Percentiles rank a stretch among this genome's conserved stretches.
Evolutionary conservation across 805 yeast species (phyloP).

Genomic region (Schwanniomyces yamadae): DNA sequence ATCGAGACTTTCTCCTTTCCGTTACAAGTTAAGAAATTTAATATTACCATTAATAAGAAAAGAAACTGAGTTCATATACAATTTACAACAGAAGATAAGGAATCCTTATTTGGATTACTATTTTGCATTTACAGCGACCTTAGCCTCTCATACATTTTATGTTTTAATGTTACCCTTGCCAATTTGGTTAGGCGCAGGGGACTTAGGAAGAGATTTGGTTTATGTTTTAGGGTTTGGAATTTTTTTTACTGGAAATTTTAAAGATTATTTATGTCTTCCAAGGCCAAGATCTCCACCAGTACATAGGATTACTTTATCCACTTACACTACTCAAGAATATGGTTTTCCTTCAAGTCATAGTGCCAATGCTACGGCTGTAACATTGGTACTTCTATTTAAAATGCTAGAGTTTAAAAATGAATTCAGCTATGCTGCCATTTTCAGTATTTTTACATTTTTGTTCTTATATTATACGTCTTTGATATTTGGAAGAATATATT

Average conservation of each 20-base stretch:
- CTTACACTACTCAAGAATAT: slow-evolving; percentile 89
- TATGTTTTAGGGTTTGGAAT: slow-evolving; percentile 68
- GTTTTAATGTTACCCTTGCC: slow-evolving; percentile 85
- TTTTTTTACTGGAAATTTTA: slow-evolving; percentile 67
- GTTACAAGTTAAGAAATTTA: slow-evolving; percentile 53
- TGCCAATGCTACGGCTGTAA: slow-evolving; percentile 90
- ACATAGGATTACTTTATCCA: slow-evolving; percentile 83
- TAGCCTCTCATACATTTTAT: slow-evolving; percentile 93
- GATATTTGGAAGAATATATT: slow-evolving; percentile 79
- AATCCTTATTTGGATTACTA: slow-evolving; percentile 59
- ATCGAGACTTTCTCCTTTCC: slow-evolving; percentile 50
- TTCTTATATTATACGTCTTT: slow-evolving; percentile 60
- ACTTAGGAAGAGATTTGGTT: slow-evolving; percentile 58
- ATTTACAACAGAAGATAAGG: slow-evolving; percentile 54
- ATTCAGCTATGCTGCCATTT: slow-evolving; percentile 10
- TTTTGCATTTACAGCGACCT: slow-evolving; percentile 82
- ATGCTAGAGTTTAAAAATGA: slow-evolving; percentile 8
- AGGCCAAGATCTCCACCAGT: slow-evolving; percentile 92
- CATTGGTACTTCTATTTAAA: slow-evolving; percentile 41
- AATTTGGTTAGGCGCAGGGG: slow-evolving; percentile 71
- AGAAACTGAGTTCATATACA: slow-evolving; percentile 63
- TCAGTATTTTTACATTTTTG: slow-evolving; percentile 20
- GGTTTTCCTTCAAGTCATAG: slow-evolving; percentile 94
- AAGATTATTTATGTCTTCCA: slow-evolving; percentile 87
- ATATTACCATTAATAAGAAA: slow-evolving; percentile 56